Conservation (phyloP, 2,329 filamentous ascomycete species). For the Aspergillus sclerotialis region DNA sequence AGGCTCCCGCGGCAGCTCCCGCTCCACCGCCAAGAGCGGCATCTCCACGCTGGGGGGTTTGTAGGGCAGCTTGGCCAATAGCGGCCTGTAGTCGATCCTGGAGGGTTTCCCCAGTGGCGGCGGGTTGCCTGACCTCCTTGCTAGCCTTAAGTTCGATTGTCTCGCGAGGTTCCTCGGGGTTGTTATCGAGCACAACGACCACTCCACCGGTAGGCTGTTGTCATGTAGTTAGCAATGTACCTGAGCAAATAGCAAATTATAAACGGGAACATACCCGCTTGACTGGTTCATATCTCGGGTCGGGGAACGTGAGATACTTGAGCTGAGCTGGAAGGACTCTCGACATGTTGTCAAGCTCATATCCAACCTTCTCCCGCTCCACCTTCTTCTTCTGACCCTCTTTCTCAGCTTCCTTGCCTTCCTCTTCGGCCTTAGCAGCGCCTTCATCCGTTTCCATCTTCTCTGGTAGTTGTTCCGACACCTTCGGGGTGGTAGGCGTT, state of each 20-base stretch:
- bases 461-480: slow-evolving; percentile 54
- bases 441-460: slow-evolving; percentile 71
- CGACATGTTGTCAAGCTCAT: slow-evolving; percentile 95
- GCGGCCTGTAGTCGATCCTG: slow-evolving; percentile 38
- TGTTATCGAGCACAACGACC: slow-evolving; percentile 79
- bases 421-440: slow-evolving; percentile 58
- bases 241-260: slow-evolving; percentile 2
- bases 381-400: slow-evolving; percentile 74
- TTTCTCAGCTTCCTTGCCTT: slow-evolving; percentile 54
- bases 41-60: slow-evolving; percentile 25
- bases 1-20: slow-evolving; percentile 46
- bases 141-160: slow-evolving; percentile 89
- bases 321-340: slow-evolving; percentile 86
- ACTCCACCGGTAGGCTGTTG: slow-evolving; percentile 82
- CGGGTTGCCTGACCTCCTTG: slow-evolving; percentile 50
- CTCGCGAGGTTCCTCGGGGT: slow-evolving; percentile 68
- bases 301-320: slow-evolving; percentile 90
- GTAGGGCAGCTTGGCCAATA: slow-evolving; percentile 24
- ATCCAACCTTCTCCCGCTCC: slow-evolving; percentile 95
- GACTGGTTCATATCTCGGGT: slow-evolving; percentile 86
- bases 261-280: slow-evolving; percentile 60
- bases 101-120: slow-evolving; percentile 34
- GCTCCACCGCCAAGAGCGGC: slow-evolving; percentile 11
- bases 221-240: slow-evolving; percentile 32
- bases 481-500: slow-evolving; percentile 66